phyloP scores from a whole-genome alignment of 768 basidiomycete species.

The Gloeophyllum trabeum region DNA sequence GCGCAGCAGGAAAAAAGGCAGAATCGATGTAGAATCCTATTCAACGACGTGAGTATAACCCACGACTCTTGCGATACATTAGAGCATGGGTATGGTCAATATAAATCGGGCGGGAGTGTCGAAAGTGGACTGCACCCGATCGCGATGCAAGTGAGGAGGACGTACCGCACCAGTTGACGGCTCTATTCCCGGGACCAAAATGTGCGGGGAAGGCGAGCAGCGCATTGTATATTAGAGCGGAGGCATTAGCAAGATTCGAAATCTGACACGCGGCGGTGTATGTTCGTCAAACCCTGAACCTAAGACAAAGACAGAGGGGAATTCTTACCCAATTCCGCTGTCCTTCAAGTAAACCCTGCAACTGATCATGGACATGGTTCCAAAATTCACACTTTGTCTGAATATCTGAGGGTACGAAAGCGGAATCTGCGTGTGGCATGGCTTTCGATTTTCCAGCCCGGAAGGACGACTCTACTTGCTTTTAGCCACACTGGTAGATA shows the following conservation, averaged over 20 bases:
- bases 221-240: conserved; percentile 71
- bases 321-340: conserved; percentile 76
- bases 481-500: no score
- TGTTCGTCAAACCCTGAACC: neutral
- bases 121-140: no score
- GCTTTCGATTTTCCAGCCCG: no score
- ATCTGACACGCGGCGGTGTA: conserved; percentile 31
- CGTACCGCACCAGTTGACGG: conserved; percentile 94
- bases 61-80: no score
- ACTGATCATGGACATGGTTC: conserved; percentile 57
- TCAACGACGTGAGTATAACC: conserved; percentile 16
- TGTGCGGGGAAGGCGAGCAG: conserved; percentile 53
- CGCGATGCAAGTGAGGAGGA: conserved; percentile 6
- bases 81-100: no score
- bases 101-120: no score
- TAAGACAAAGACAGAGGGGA: conserved; percentile 2
- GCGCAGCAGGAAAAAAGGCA: conserved; percentile 45
- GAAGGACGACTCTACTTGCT: no score
- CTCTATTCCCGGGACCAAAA: conserved; percentile 53
- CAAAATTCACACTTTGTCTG: conserved; percentile 72
- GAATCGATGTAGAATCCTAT: conserved; percentile 82
- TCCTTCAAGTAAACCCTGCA: conserved; percentile 49
- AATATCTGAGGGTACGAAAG: conserved; percentile 59
- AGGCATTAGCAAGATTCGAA: conserved; percentile 79
- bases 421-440: conserved; percentile 83